Conservation (phyloP, 148 eudicot species). For the Beta vulgaris region DNA sequence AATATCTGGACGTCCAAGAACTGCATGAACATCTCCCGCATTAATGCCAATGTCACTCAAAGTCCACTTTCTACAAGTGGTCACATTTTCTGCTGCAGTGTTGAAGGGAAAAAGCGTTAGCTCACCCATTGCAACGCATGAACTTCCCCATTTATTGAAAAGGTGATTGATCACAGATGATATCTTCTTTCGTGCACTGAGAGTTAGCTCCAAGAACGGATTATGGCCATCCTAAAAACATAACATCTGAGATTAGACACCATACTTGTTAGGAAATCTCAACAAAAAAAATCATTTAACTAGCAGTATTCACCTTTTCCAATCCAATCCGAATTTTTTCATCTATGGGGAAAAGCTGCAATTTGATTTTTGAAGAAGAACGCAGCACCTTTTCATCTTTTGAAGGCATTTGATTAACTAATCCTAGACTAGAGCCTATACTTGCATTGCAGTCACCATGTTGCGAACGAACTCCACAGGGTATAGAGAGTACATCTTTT, state of each 20-base stretch:
- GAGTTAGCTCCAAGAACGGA: conserved; percentile 78
- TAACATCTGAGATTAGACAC: not conserved
- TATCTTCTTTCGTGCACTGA: conserved; percentile 75
- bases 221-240: conserved; percentile 73
- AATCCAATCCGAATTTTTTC: conserved; percentile 49
- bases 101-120: conserved; percentile 65
- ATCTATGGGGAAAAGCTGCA: conserved; percentile 85
- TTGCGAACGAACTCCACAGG: conserved; percentile 6
- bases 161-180: conserved; percentile 81
- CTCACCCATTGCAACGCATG: conserved; percentile 59
- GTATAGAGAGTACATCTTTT: conserved; percentile 11
- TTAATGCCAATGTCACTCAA: conserved; percentile 39
- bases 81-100: conserved; percentile 29
- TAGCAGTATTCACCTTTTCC: conserved; percentile 53
- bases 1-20: conserved; percentile 52
- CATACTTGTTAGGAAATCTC: not conserved
- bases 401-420: conserved; percentile 10
- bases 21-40: conserved; percentile 65
- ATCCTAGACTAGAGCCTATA: not conserved
- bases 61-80: conserved; percentile 56
- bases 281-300: not conserved
- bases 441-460: not conserved
- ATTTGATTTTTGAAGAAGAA: conserved; percentile 58
- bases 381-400: conserved; percentile 7
- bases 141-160: conserved; percentile 71